phyloP scores from a whole-genome alignment of 2,329 filamentous ascomycete species.

The Dactylellina sp. region DNA sequence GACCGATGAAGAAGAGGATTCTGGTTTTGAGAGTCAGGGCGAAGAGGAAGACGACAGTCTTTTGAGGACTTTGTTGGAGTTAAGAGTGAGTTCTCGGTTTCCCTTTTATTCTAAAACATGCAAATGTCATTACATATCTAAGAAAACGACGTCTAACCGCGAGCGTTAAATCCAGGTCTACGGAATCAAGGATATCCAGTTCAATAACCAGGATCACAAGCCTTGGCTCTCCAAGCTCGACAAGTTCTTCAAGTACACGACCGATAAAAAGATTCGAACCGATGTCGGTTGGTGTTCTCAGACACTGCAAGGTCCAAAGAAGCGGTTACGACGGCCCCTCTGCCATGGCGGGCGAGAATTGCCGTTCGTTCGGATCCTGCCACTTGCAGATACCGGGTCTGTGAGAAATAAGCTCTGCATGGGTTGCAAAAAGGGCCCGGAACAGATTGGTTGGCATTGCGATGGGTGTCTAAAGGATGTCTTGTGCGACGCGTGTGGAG shows the following conservation, averaged over 20 bases:
- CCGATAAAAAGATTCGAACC: constrained; percentile 37
- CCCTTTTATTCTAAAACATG: neutral
- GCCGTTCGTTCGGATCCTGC: constrained; percentile 44
- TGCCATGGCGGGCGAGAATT: constrained; percentile 42
- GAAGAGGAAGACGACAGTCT: constrained; percentile 45
- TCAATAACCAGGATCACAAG: constrained; percentile 30
- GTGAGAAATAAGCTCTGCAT: constrained; percentile 31
- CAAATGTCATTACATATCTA: neutral
- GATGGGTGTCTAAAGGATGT: constrained; percentile 51
- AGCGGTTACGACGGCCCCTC: constrained; percentile 34
- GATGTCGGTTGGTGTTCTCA: constrained; percentile 54
- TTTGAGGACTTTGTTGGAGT: constrained; percentile 24
- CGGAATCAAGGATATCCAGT: constrained; percentile 40
- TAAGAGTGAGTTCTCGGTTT: constrained; percentile 29
- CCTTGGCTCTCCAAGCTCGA: constrained; percentile 32
- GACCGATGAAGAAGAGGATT: constrained; percentile 35
- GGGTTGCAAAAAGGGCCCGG: constrained; percentile 38
- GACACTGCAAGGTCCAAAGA: constrained; percentile 51
- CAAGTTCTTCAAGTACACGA: constrained; percentile 48
- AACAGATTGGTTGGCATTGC: constrained; percentile 51
- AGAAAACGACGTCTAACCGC: neutral
- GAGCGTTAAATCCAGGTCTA: constrained; percentile 27
- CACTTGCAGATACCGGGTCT: constrained; percentile 50
- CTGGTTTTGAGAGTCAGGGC: constrained; percentile 49
- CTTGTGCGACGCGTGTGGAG: constrained; percentile 47